Evolutionary conservation across 352 stramenopile species (phyloP), one percentile per base, ranked within the genome.

Genomic region (Globisporangium cystogenes): DNA sequence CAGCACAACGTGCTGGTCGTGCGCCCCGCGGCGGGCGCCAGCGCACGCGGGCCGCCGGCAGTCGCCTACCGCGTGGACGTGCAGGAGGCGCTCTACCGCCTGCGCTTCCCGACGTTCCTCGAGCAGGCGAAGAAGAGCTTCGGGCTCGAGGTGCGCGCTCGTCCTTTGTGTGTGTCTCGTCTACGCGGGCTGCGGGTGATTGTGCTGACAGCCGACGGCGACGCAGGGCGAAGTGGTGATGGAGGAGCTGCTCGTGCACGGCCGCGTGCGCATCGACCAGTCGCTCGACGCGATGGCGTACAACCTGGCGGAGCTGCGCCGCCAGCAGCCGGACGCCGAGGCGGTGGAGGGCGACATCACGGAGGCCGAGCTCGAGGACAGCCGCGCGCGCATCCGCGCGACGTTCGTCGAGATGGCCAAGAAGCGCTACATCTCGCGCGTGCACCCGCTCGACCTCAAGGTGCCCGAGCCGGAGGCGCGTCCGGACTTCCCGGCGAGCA

Each of bases 341-440:
- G 70, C 8, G 11, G 40, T 18, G 4, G 40, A 80, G 5, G 73
- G 87, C 5, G 78, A 88, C 57, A 86, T 89, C 23, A 73, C 57
- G 21, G 82, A 92, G 18, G 64, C 75, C n/a, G 80, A 89, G 50
- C 69, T 95, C 31, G 77, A 90, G 4, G 73, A 81, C 26, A 79
- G 76, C 36, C 80, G 82, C 29, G 64, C 68, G 21, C 44, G 62
- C 23, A 72, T 95, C 46, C 80, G 74, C 29, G 60, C 78, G 16
- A 63, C 65, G n/a, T 93, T 95, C 58, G 73, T 93, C 27, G 77
- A 95, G 41, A 93, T 95, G 85, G 83, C 83, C 57, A 95, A 95
- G 65, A 89, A 89, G 62, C 75, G 85, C 47, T 93, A 90, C 68
- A 87, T 95, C 50, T 78, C 79, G 27, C 79, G 85, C 12, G 85